phyloP scores from a whole-genome alignment of 129 eudicot genomes.

The Escallonia herrerae region DNA sequence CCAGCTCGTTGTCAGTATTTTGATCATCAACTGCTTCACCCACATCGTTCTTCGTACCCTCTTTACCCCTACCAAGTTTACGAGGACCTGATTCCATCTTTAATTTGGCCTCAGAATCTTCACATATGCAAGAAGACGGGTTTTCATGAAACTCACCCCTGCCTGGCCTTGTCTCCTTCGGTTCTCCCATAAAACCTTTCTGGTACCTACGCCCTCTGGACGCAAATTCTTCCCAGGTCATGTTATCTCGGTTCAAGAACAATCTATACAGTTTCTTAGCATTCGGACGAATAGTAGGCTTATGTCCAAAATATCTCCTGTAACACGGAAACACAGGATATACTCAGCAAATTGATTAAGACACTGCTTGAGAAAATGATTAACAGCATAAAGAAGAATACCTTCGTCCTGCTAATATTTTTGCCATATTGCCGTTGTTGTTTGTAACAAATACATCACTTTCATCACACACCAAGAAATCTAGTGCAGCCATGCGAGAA shows the following conservation, averaged over 20 bases:
- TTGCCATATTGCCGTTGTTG: conserved; percentile 91
- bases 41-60: conserved; percentile 9
- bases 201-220: conserved; percentile 52
- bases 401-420: conserved; percentile 83
- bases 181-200: conserved; percentile 85
- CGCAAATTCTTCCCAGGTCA: conserved; percentile 76
- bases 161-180: conserved; percentile 76
- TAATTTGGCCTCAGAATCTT: conserved; percentile 52
- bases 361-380: not conserved
- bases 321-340: conserved; percentile 5
- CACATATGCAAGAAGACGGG: conserved; percentile 71
- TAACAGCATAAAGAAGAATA: conserved; percentile 6
- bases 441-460: conserved; percentile 82
- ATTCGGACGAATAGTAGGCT: conserved; percentile 85
- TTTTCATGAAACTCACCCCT: conserved; percentile 86
- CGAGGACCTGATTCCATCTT: conserved; percentile 31
- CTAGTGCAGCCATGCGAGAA: conserved; percentile 94
- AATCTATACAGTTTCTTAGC: conserved; percentile 57
- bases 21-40: conserved; percentile 39
- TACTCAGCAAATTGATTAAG: not conserved
- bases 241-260: conserved; percentile 58
- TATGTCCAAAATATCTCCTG: conserved; percentile 89
- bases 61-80: conserved; percentile 36
- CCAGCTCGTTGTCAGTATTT: conserved; percentile 50
- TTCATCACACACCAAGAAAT: conserved; percentile 80